Percentiles rank a stretch among this genome's conserved stretches.
Evolutionary conservation across 2,329 filamentous ascomycete species (phyloP).

Genomic region (Aspergillus transmontanensis): DNA sequence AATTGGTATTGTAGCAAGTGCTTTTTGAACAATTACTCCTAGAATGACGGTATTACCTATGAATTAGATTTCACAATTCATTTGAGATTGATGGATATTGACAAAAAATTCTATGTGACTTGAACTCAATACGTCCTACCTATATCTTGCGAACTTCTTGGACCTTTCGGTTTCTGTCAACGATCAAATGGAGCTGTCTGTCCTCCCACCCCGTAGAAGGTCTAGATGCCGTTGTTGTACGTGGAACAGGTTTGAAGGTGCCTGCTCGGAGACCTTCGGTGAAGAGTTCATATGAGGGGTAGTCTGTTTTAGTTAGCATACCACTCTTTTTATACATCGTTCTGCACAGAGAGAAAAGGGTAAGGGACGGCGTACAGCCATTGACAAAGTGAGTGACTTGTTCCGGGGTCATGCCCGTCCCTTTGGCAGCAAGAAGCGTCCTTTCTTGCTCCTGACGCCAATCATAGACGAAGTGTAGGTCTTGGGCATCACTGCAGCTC

Average conservation of each 20-base stretch:
- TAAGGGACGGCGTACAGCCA: slow-evolving; percentile 52
- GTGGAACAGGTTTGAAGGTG: slow-evolving; percentile 49
- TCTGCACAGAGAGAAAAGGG: background rate
- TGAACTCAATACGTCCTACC: background rate
- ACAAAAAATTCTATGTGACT: background rate
- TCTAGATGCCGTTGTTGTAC: slow-evolving; percentile 15
- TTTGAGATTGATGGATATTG: background rate
- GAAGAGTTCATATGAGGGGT: slow-evolving; percentile 72
- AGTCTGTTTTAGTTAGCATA: slow-evolving; percentile 48
- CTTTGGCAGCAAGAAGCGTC: slow-evolving; percentile 65
- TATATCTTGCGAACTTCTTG: slow-evolving; percentile 58
- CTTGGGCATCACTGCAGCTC: slow-evolving; percentile 62
- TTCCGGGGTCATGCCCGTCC: slow-evolving; percentile 79
- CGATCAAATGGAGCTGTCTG: slow-evolving; percentile 63
- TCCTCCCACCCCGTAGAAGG: slow-evolving; percentile 45
- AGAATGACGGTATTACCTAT: background rate
- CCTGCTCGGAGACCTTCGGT: slow-evolving; percentile 61
- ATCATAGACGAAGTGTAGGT: slow-evolving; percentile 75
- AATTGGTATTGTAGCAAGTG: background rate
- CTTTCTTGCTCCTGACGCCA: slow-evolving; percentile 84
- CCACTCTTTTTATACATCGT: background rate
- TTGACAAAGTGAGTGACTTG: slow-evolving; percentile 77
- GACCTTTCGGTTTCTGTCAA: slow-evolving; percentile 63
- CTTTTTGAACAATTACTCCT: background rate
- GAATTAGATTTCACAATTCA: background rate